Conservation (phyloP, 208 protist species). For the Trypanosoma melophagium region DNA sequence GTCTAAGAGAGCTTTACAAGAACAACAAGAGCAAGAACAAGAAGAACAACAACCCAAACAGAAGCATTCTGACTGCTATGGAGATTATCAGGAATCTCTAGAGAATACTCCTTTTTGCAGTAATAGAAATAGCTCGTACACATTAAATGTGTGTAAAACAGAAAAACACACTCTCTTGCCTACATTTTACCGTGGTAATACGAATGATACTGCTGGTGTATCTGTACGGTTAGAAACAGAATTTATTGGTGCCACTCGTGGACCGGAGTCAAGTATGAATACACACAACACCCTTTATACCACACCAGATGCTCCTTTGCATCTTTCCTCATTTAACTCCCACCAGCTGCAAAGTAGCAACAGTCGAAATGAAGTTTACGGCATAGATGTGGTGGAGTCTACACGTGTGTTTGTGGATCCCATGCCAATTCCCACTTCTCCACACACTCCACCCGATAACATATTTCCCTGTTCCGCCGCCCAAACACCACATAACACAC, state of each 20-base stretch:
- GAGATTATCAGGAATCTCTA: too few species aligned
- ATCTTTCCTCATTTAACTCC: not conserved
- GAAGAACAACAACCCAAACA: too few species aligned
- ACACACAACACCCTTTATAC: not conserved
- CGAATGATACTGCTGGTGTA: not conserved
- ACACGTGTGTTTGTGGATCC: not conserved
- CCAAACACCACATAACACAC: conserved; percentile 21
- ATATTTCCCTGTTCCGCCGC: conserved; percentile 12
- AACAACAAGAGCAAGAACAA: too few species aligned
- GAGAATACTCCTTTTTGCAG: too few species aligned
- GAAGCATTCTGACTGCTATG: too few species aligned
- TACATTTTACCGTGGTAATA: not conserved
- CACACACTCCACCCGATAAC: conserved; percentile 40
- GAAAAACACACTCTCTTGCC: not conserved
- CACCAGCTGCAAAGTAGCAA: too few species aligned
- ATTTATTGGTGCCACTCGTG: not conserved
- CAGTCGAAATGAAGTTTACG: too few species aligned
- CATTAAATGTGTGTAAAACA: not conserved
- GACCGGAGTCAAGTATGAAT: not conserved
- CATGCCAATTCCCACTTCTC: conserved; percentile 12
- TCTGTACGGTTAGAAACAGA: conserved; percentile 12
- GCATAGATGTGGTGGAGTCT: not conserved
- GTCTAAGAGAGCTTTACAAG: not conserved
- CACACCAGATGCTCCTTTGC: not conserved
- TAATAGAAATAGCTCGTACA: not conserved